A percentile compares a stretch with the other conserved stretches of the same genome.
Evolutionary conservation across 2,329 filamentous ascomycete genomes (phyloP).

Genomic region (Colletotrichum simmondsii): DNA sequence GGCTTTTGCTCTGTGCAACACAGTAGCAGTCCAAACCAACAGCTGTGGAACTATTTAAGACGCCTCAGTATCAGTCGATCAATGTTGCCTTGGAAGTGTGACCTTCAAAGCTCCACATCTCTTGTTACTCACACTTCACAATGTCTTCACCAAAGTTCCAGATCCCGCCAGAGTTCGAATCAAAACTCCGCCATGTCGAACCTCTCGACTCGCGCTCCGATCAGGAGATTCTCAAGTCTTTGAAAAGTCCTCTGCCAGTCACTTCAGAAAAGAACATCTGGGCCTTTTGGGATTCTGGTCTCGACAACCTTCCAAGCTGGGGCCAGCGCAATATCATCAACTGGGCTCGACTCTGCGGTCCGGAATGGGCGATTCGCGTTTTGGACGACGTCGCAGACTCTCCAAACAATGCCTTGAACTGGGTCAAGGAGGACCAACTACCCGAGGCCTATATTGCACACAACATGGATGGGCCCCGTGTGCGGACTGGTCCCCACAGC

Average conservation of each 20-base stretch:
- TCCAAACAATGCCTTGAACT: conserved; percentile 50
- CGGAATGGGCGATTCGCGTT: conserved; percentile 53
- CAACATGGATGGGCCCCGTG: conserved; percentile 52
- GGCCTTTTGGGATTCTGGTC: conserved; percentile 55
- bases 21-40: neutral
- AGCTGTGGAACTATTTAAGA: neutral
- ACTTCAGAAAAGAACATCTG: conserved; percentile 56
- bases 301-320: conserved; percentile 48
- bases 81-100: neutral
- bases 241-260: conserved; percentile 42
- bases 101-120: too few relatives aligned
- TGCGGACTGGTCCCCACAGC: conserved; percentile 47
- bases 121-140: neutral
- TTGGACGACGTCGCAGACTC: conserved; percentile 49
- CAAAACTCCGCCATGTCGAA: conserved; percentile 10
- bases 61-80: neutral
- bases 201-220: conserved; percentile 36
- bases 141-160: conserved; percentile 9
- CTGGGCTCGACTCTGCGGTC: conserved; percentile 51
- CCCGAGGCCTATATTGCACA: conserved; percentile 40
- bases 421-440: conserved; percentile 38
- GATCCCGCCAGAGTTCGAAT: conserved; percentile 6
- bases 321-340: conserved; percentile 51
- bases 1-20: neutral
- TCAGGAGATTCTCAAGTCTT: conserved; percentile 41